A percentile compares a stretch with the other conserved stretches of the same genome.
Evolutionary conservation across 257 asterid genomes (phyloP).

Genomic region (Solanum clarkiae): DNA sequence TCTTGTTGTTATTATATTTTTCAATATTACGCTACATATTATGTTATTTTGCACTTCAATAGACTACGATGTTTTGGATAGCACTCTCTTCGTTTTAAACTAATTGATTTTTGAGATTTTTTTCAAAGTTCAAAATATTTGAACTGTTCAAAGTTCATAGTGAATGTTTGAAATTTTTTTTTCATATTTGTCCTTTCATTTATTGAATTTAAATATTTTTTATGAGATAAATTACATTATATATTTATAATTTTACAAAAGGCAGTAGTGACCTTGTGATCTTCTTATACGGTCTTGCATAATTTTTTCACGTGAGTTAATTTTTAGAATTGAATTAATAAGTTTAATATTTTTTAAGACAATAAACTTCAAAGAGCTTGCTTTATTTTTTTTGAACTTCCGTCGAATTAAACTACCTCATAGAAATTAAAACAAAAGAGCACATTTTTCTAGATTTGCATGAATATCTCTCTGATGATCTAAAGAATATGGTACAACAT

Average conservation of each 20-base stretch:
- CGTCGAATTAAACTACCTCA: not conserved
- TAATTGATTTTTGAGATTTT: no score
- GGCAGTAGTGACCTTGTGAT: not conserved
- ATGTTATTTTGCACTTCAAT: not conserved
- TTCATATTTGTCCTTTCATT: no score
- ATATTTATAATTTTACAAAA: no score
- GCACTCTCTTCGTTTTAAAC: no score
- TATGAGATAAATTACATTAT: no score
- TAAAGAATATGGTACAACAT: no score
- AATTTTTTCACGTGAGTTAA: not conserved
- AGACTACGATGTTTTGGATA: no score
- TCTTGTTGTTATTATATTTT: not conserved
- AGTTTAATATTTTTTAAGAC: no score
- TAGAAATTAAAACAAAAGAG: not conserved
- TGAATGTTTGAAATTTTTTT: no score
- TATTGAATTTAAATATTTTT: no score
- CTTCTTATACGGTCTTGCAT: not conserved
- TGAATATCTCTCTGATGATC: not conserved
- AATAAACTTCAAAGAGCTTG: not conserved
- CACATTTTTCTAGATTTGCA: not conserved
- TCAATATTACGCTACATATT: not conserved
- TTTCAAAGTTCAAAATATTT: no score
- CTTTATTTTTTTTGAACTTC: not conserved
- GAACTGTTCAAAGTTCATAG: no score
- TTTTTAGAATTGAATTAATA: not conserved